Conservation (phyloP, 202 grass and related monocot genomes). For the Brachypodium distachyon region DNA sequence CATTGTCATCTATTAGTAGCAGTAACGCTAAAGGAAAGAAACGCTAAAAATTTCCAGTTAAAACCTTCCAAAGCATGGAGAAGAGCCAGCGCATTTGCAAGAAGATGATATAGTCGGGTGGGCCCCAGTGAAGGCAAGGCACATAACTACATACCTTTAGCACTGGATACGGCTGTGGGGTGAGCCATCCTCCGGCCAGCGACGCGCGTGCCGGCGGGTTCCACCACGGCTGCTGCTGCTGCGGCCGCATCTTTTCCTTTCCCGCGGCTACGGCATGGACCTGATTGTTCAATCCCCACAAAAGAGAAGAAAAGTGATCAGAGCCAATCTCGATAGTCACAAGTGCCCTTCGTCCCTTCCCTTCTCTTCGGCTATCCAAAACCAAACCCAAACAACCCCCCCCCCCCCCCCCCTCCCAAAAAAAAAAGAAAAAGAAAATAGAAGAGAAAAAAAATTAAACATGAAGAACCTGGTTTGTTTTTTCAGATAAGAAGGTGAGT, state of each 20-base stretch:
- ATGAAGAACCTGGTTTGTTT: no score
- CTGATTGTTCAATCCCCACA: conserved; percentile 5
- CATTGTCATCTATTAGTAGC: no score
- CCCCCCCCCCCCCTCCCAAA: no score
- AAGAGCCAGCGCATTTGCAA: neutral
- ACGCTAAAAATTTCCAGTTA: no score
- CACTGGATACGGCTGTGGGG: neutral
- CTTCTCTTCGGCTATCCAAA: neutral
- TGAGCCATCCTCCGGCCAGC: neutral
- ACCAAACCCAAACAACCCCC: neutral
- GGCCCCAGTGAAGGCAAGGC: neutral
- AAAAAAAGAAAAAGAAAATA: no score
- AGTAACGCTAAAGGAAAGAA: neutral
- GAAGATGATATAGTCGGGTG: no score
- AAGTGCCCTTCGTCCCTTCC: neutral
- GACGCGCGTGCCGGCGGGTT: neutral
- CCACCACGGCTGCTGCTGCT: neutral
- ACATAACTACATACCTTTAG: neutral
- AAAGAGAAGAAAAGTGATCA: neutral
- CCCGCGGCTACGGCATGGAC: conserved; percentile 11
- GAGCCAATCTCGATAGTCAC: neutral
- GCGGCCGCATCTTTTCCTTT: neutral
- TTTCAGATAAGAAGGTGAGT: no score
- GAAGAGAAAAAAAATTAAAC: no score
- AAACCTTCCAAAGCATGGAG: no score